A percentile compares a stretch with the other conserved stretches of the same genome.
Evolutionary conservation across 2,329 filamentous ascomycete species (phyloP).

Genomic region (Conoideocrella luteorostrata): DNA sequence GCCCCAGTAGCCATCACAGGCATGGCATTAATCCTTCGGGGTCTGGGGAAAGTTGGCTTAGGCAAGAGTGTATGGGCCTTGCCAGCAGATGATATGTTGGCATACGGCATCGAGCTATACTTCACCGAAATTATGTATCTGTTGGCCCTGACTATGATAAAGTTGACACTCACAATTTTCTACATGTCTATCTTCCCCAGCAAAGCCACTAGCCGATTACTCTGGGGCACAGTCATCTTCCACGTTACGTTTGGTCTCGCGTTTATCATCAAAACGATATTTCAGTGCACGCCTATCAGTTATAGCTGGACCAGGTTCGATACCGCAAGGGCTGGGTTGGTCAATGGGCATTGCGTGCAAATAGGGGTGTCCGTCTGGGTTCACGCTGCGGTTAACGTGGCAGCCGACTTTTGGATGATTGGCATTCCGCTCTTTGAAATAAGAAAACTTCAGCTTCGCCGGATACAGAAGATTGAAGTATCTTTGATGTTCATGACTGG

Average conservation of each 20-base stretch:
- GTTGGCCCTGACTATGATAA: no score
- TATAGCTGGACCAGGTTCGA: constrained; percentile 35
- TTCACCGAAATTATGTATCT: no score
- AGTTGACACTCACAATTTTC: no score
- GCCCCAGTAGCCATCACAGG: neutral
- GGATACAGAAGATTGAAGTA: no score
- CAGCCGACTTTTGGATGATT: no score
- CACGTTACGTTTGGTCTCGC: constrained; percentile 27
- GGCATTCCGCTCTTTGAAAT: no score
- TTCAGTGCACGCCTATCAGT: constrained; percentile 39
- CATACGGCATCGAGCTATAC: neutral
- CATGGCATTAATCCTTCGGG: neutral
- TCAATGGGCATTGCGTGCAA: no score
- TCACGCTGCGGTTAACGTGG: neutral
- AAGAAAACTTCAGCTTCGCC: no score
- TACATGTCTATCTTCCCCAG: constrained; percentile 42
- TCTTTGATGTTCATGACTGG: no score
- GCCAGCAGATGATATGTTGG: neutral
- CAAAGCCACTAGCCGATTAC: constrained; percentile 23
- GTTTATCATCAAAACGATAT: constrained; percentile 32
- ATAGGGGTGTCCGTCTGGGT: no score
- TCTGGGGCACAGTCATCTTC: constrained; percentile 30
- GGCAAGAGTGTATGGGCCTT: neutral
- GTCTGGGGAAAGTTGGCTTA: neutral
- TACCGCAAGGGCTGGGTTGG: no score